Base-by-base conservation (phyloP, 371 early-diverging fungal genomes). In the Circinella minor region DNA sequence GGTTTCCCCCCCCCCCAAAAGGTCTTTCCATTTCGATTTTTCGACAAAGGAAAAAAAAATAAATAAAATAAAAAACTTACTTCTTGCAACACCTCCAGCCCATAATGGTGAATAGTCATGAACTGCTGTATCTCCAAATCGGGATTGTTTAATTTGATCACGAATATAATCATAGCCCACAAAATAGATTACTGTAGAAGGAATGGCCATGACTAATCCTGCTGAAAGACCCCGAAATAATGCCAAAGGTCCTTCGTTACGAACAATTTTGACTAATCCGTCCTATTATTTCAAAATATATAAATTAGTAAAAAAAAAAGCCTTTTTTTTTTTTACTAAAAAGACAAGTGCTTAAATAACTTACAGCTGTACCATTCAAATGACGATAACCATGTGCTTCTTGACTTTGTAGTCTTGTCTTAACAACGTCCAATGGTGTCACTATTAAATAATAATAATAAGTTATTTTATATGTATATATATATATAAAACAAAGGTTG, bases 141-240 rank as follows among this genome's bases (percentile, higher is more conserved):
- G 66, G 13, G 80, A 74, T 9, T 55, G 68, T 20, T 39, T 47
- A 20, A 62, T 68, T n/a, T 55, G 66, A 70, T 92, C 93, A 62
- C 94, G 86, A 37, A 97, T 80, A 63, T 89, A 81, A 76, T 99
- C 99, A 75, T 98, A 99, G 4, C 98, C 98, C 0, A 95, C 91
- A 86, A 94, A 98, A 76, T 99, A 99, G 38, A 96, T 91, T 20
- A 95, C 91, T 0, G 97, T 98, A 4, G 98, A 89, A 1, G 99
- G 99, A 4, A 96, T 84, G 10, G 96, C 92, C 90, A 96, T 95
- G 20, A 91, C 81, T 70, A 98, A 77, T 3, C 96, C 93, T 4
- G 98, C 95, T 9, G 91, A 84, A 38, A 98, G 83, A 0, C 99
- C 98, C 68, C 94, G 82, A 96, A 96, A 98, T 47, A 98, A 82